Conservation (phyloP, 768 basidiomycete genomes). For the Tylopilus vinaceipallidus region DNA sequence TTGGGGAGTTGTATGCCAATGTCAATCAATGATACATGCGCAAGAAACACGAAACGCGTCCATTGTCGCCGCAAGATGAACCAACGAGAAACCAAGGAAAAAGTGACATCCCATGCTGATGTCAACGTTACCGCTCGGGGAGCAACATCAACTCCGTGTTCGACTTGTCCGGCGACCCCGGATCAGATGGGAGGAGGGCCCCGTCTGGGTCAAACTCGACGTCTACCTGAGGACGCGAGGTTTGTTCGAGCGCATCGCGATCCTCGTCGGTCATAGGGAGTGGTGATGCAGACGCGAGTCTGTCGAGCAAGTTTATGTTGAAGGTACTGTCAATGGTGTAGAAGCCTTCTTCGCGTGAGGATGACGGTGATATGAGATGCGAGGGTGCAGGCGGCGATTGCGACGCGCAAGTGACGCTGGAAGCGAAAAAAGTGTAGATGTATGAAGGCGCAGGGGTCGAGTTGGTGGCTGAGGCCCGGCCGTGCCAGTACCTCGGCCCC, state of each 20-base stretch:
- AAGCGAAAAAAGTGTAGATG: constrained; percentile 49
- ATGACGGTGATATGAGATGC: neutral
- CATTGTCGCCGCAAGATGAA: constrained; percentile 17
- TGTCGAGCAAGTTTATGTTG: constrained; percentile 41
- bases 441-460: constrained; percentile 19
- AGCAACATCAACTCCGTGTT: constrained; percentile 39
- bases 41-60: constrained; percentile 18
- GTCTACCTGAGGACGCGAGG: constrained; percentile 14
- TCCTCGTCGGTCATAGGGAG: constrained; percentile 36
- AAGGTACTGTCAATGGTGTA: constrained; percentile 26
- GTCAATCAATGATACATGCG: constrained; percentile 18
- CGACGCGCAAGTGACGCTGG: constrained; percentile 39
- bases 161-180: constrained; percentile 45
- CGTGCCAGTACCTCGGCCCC: constrained; percentile 44
- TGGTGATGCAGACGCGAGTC: constrained; percentile 37
- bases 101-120: neutral
- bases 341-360: constrained; percentile 19
- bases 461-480: constrained; percentile 13
- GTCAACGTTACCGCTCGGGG: constrained; percentile 40
- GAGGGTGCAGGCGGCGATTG: constrained; percentile 7
- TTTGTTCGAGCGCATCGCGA: constrained; percentile 13
- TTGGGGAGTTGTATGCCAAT: constrained; percentile 9
- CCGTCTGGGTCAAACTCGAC: constrained; percentile 44
- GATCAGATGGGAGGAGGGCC: constrained; percentile 34
- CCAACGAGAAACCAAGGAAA: constrained; percentile 4